Evolutionary conservation across 2,329 filamentous ascomycete genomes (phyloP), one percentile per base, ranked within the genome.

Genomic region (Calcarisporium arbuscula): DNA sequence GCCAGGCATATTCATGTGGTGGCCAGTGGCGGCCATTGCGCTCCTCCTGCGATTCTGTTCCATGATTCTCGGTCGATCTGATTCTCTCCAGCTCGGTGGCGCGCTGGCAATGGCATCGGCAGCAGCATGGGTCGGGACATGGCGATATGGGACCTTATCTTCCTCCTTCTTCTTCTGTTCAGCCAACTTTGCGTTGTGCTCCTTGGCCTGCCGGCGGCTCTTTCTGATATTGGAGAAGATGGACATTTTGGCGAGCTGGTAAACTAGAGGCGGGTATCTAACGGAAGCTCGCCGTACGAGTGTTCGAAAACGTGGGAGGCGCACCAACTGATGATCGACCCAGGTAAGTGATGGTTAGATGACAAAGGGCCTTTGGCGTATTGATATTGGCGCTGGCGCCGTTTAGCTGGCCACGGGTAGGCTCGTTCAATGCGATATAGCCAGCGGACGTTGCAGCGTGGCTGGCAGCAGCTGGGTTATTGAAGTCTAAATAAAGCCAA

Each of bases 91-190:
- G 43, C 61, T 66, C 2, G 67, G 60, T 8, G 74, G 74, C 4
- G 70, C 71, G 19, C 67, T 69, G 16, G 65, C 61, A 28, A 79
- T 56, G 28, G 76, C 74, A 53, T 81, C 76, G 10, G 64, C 51
- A 29, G 72, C 73, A 19, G 77, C 77, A 49, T 82, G 77, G 11
- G 64, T 78, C n/a, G 76, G 74, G 15, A 77, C 56, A 49, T 81
- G 77, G 34, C 61, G 69, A 54, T 81, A 80, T 10, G 70, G 63
- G n/a, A 57, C 42, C 34, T 43, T 35, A 11, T 39, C 38, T 23
- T 55, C 49, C 41, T 67, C 64, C 27, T 57, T 50, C 33, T 69
- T 66, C 25, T 65, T 56, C 45, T 69, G 65, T 44, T 70, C 67
- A 27, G 57, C 63, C 39, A 64, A 50, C 47, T 72, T 69, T 28